These are phyloP conservation scores for Porcisia hertigi DNA, from an alignment of 208 protist species.

Conservation along the genomic window DNA sequence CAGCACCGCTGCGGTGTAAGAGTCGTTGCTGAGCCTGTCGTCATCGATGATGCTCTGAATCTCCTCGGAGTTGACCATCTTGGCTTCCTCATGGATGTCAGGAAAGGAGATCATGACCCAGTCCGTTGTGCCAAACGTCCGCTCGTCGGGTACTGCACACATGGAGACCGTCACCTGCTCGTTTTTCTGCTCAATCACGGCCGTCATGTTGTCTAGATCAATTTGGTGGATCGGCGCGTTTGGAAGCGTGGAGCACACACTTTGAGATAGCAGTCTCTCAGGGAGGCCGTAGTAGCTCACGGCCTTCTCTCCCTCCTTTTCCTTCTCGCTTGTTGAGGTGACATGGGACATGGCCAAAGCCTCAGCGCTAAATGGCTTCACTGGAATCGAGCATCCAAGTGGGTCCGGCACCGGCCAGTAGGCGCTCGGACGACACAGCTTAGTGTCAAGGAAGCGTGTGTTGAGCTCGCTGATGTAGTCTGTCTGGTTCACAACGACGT, in stretches of 20 bases:
- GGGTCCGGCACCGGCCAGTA: conserved; percentile 85
- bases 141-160: conserved; percentile 58
- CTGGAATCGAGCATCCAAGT: conserved; percentile 71
- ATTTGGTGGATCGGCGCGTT: not conserved
- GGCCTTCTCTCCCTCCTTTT: conserved; percentile 13
- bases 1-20: conserved; percentile 52
- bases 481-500: conserved; percentile 65
- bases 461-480: conserved; percentile 82
- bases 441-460: conserved; percentile 40
- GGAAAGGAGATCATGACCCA: conserved; percentile 78
- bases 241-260: conserved; percentile 12
- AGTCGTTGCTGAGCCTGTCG: conserved; percentile 18
- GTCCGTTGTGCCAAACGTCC: conserved; percentile 76
- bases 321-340: conserved; percentile 1
- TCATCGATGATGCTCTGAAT: conserved; percentile 31
- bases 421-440: conserved; percentile 60
- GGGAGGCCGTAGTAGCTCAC: conserved; percentile 35
- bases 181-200: conserved; percentile 10
- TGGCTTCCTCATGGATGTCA: conserved; percentile 36
- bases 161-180: conserved; percentile 33
- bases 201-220: conserved; percentile 25
- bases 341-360: conserved; percentile 21
- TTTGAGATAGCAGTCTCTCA: conserved; percentile 16
- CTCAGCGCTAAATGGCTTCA: conserved; percentile 46
- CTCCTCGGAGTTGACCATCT: conserved; percentile 26